Conservation (phyloP, 78 protist species). For the Trichosphaerium sp. region DNA sequence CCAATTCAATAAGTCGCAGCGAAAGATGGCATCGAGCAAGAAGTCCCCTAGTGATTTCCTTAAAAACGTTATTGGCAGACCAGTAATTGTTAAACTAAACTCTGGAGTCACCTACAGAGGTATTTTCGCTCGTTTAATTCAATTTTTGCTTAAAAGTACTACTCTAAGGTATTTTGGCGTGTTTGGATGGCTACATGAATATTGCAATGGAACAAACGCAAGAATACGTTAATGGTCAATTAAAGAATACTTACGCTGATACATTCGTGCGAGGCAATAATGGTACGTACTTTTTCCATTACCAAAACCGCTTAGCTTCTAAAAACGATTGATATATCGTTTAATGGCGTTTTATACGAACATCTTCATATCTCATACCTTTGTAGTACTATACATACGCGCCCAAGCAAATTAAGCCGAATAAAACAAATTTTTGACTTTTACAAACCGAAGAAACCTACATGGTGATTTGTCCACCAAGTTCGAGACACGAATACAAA, state of each 20-base stretch:
- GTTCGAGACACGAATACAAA: too few species aligned
- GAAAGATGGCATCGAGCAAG: too few species aligned
- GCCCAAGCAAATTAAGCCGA: too few species aligned
- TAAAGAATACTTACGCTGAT: constrained; percentile 76
- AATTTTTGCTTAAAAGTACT: neutral
- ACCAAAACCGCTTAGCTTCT: too few species aligned
- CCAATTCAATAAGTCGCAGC: too few species aligned
- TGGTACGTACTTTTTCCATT: constrained; percentile 45
- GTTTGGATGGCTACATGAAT: constrained; percentile 91
- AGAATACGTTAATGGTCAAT: constrained; percentile 77
- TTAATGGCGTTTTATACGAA: too few species aligned
- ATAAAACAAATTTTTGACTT: too few species aligned
- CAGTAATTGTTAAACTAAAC: constrained; percentile 90
- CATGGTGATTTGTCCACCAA: too few species aligned
- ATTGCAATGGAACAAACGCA: constrained; percentile 93
- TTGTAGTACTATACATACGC: too few species aligned
- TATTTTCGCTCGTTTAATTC: neutral
- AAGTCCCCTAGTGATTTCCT: constrained; percentile 76
- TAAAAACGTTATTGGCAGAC: constrained; percentile 73
- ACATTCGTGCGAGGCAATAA: constrained; percentile 90
- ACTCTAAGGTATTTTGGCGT: constrained; percentile 62
- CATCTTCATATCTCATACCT: too few species aligned
- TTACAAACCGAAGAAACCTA: too few species aligned
- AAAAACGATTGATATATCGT: too few species aligned
- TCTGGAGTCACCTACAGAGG: constrained; percentile 91